These are phyloP conservation scores for Colletotrichum incanum DNA, from an alignment of 2,329 filamentous ascomycete species.

Conservation along the genomic window DNA sequence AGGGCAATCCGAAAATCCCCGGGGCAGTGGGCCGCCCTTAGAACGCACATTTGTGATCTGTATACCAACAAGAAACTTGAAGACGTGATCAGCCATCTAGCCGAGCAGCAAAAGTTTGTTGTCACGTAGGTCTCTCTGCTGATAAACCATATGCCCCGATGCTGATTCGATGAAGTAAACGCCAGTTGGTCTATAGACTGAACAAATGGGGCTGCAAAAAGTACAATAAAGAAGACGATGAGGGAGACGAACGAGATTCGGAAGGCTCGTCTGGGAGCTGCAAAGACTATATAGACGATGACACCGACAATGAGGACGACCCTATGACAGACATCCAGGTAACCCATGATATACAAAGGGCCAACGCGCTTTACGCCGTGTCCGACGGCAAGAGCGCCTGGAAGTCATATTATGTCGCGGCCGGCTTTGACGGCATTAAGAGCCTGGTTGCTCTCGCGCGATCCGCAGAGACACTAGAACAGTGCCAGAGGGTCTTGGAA, in stretches of 20 bases:
- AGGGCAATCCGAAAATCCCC: constrained; percentile 1
- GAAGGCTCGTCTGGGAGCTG: not conserved
- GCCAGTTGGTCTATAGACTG: constrained; percentile 52
- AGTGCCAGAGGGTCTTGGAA: not conserved
- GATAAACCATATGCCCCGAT: not conserved
- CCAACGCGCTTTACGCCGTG: constrained; percentile 2
- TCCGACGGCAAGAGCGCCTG: not conserved
- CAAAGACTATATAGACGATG: not conserved
- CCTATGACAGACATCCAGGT: not conserved
- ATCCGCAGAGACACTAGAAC: constrained; percentile 17
- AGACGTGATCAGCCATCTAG: not conserved
- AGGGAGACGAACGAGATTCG: not conserved
- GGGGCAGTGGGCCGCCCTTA: not conserved
- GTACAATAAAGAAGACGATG: constrained; percentile 44
- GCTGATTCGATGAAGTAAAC: constrained; percentile 45
- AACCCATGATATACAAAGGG: not conserved
- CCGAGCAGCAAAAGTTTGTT: not conserved
- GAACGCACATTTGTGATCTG: not conserved
- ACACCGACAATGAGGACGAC: not conserved
- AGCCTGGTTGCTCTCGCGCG: not conserved
- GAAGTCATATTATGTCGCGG: not conserved
- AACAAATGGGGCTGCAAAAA: constrained; percentile 49
- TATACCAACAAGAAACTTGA: constrained; percentile 14
- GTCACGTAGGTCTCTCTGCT: not conserved
- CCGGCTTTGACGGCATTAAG: not conserved